A percentile compares a stretch with the other conserved stretches of the same genome.
Evolutionary conservation across 257 asterid genomes (phyloP).

Genomic region (Paraleonurus japonicus): DNA sequence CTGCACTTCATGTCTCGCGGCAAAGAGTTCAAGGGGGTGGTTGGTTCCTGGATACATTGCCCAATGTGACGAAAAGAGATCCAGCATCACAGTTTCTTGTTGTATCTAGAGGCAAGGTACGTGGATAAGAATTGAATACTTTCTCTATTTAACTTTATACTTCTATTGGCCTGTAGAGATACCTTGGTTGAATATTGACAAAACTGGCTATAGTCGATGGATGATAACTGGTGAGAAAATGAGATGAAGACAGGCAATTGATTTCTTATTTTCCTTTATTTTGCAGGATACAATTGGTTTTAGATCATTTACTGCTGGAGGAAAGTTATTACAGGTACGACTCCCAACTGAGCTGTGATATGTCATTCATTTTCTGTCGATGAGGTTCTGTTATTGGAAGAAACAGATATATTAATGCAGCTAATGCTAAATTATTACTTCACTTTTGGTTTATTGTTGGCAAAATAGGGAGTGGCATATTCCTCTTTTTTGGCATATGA

Average conservation of each 20-base stretch:
- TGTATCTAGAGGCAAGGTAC: conserved; percentile 83
- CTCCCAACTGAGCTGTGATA: conserved; percentile 5
- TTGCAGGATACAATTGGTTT: conserved; percentile 91
- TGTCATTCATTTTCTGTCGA: conserved; percentile 3
- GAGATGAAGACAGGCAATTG: conserved; percentile 12
- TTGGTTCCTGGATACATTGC: conserved; percentile 91
- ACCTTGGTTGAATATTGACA: background rate
- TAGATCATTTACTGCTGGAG: conserved; percentile 98
- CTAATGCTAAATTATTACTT: conserved; percentile 1
- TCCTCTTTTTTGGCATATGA: background rate
- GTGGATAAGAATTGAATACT: conserved; percentile 19
- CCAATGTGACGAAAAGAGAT: conserved; percentile 87
- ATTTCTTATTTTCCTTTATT: conserved; percentile 22
- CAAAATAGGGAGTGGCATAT: background rate
- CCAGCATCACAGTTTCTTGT: conserved; percentile 98
- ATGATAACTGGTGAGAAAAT: background rate
- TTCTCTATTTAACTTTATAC: background rate
- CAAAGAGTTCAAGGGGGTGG: conserved; percentile 96
- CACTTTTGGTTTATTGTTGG: background rate
- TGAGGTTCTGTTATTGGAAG: background rate
- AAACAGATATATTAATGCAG: background rate
- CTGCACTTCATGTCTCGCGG: conserved; percentile 82
- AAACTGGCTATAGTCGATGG: conserved; percentile 7
- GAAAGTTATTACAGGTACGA: conserved; percentile 89
- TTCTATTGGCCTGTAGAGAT: background rate